Evolutionary conservation across 176 grass and related monocot genomes (phyloP), one percentile per base, ranked within the genome.

Genomic region (Aegilops umbellulata): DNA sequence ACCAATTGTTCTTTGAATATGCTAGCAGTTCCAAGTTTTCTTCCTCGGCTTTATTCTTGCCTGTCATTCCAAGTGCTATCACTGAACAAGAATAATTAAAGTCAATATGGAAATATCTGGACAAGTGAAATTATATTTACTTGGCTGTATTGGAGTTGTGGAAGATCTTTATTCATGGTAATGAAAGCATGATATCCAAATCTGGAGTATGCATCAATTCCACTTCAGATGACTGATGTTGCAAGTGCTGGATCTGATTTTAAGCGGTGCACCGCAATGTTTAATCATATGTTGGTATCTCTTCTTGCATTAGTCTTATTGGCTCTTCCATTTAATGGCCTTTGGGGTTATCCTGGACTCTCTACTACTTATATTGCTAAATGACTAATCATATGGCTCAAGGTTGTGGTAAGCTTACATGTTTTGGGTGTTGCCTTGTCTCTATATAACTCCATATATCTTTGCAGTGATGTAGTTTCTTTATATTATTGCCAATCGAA

Each of bases 401-500:
- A 87, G 88, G 81, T 89, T 78, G 64, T 82, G 93, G 90, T 93
- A 95, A 95, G 90, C 86, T 89, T 85, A 73, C 90, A 82, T 83
- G 79, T 82, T 80, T 87, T 87, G 34, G 65, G 80, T 82, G 86
- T 85, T 95, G 83, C 76, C 38, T 84, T 68, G 27, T 74, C 39
- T 87, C 84, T 55, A n/a, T 82, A 57, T 79, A 55, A 22, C 38
- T 82, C 86, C 26, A 71, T 80, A 82, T 46, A 44, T 78, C 70
- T 79, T 61, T 44, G 46, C 8, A 63, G 66, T 76, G 39, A 3
- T 22, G 51, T 46, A 58, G 36, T 25, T 84, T 85, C 60, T 35
- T 89, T 68, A 39, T 81, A 81, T 83, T 90, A 30, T 84, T 83
- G 39, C 80, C 87, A 89, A 80, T 89, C 77, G 86, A 87, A 87